Percentiles rank a stretch among this genome's conserved stretches.
These are phyloP conservation scores for Penicillium silybi DNA, from an alignment of 495 filamentous ascomycete species.

Conservation along the genomic window DNA sequence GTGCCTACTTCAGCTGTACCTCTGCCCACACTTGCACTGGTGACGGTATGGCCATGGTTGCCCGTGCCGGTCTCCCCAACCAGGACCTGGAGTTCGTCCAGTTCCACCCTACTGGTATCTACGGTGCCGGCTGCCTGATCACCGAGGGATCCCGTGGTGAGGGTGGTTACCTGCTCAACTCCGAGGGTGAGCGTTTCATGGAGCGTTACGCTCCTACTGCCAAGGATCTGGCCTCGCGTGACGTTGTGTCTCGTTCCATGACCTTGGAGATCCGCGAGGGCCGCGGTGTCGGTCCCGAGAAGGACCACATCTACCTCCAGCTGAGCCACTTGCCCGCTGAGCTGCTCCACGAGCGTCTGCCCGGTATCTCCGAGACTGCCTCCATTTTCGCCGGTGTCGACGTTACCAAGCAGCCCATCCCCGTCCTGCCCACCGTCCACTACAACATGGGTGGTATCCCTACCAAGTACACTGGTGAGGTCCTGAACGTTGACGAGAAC, in stretches of 20 bases:
- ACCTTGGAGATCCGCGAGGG: slow-evolving; percentile 96
- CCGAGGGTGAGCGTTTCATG: slow-evolving; percentile 98
- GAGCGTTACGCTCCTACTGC: slow-evolving; percentile 96
- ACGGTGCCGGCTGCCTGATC: slow-evolving; percentile 96
- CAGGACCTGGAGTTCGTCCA: slow-evolving; percentile 99
- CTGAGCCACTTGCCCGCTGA: slow-evolving; percentile 89
- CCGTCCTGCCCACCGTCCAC: slow-evolving; percentile 94
- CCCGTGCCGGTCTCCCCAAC: slow-evolving; percentile 94
- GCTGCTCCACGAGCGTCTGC: slow-evolving; percentile 90
- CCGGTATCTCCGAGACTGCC: slow-evolving; percentile 96
- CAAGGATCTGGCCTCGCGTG: slow-evolving; percentile 91
- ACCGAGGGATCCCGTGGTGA: slow-evolving; percentile 98
- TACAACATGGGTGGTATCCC: slow-evolving; percentile 99
- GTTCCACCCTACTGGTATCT: slow-evolving; percentile 99
- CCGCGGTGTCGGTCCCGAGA: slow-evolving; percentile 90
- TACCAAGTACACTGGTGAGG: slow-evolving; percentile 94
- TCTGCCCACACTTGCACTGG: slow-evolving; percentile 97
- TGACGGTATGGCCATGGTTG: slow-evolving; percentile 98
- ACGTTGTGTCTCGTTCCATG: slow-evolving; percentile 95
- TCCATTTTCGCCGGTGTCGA: slow-evolving; percentile 96
- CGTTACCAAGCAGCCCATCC: slow-evolving; percentile 93
- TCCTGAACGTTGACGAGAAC: slow-evolving; percentile 73
- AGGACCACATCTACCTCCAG: slow-evolving; percentile 97
- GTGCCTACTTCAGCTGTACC: slow-evolving; percentile 96
- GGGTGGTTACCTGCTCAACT: slow-evolving; percentile 95